Evolutionary conservation across 2,329 filamentous ascomycete species (phyloP).

Genomic region (Rhynchosporium secalis): DNA sequence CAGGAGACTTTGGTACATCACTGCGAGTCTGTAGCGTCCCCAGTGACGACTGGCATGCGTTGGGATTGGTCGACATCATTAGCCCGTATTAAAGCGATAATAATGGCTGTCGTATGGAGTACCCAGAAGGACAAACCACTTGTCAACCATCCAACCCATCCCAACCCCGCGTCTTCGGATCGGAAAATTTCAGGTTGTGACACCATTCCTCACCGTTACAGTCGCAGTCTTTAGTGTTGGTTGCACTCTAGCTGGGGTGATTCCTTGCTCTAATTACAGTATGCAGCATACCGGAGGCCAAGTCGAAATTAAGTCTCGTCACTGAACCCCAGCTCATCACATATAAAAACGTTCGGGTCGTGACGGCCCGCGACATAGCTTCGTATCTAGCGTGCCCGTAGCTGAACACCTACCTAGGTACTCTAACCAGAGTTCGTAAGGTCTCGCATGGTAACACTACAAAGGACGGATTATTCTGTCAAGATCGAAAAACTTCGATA

Average conservation of each 20-base stretch:
- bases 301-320: not conserved
- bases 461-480: not conserved
- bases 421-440: not conserved
- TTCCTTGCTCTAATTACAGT: not conserved
- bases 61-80: not conserved
- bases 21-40: not conserved
- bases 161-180: not conserved
- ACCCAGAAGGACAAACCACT: not conserved
- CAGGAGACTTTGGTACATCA: constrained; percentile 2
- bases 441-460: not conserved
- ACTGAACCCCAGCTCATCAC: not conserved
- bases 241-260: not conserved
- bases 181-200: too few species aligned
- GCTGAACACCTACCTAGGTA: not conserved
- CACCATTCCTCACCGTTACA: too few species aligned
- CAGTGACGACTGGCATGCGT: not conserved
- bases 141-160: not conserved
- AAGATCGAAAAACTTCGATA: not conserved
- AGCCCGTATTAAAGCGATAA: not conserved
- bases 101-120: not conserved
- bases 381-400: not conserved
- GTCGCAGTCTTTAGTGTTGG: not conserved
- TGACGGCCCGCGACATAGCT: not conserved
- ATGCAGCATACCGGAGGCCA: not conserved
- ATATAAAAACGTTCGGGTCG: constrained; percentile 5